Evolutionary conservation across 2,329 filamentous ascomycete species (phyloP), one percentile per base, ranked within the genome.

Genomic region (Aspergillus oerlinghausenensis): DNA sequence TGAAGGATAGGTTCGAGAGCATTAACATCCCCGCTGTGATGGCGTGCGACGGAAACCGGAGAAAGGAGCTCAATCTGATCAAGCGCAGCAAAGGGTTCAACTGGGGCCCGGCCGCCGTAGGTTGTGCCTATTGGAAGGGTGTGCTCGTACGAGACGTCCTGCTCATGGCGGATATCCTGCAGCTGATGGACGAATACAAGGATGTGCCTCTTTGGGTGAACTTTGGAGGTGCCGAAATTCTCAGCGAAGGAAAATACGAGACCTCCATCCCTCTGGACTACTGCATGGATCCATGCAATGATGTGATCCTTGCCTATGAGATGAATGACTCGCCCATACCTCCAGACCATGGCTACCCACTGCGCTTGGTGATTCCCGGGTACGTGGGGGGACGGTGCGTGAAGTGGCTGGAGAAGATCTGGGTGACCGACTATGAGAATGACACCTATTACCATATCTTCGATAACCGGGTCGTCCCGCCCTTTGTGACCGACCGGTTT

Each of bases 61-160:
- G 80, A 10, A 82, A 81, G 54, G 80, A 83, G 60, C 68, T 83
- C 47, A 83, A 82, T 58, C 76, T 80, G 69, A 68, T 81, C 50
- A 76, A 45, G 54, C 76, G 74, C 50, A 76, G 75, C 3, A 80
- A 80, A 58, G 80, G 78, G 1, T 79, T 82, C 63, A 74, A 75
- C 60, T 82, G 75, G 75, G 77, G 73, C 14, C 59, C 75, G 23
- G 79, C 72, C 0, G 80, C 72, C 0, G 73, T 77, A 4, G 75
- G 77, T 10, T 81, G 78, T 56, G 78, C 79, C 0, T 82, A 80
- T 57, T 84, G 78, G 79, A 80, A 76, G 56, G 80, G 80, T 0
- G 70, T 75, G 1, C 63, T 76, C 3, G 63, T 82, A 3, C 67
- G 77, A 3, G 76, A 82, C 56, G 73, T 82, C 1, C 67, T 82